Base-by-base conservation (phyloP, 768 basidiomycete species). In the Lepiota venenata region DNA sequence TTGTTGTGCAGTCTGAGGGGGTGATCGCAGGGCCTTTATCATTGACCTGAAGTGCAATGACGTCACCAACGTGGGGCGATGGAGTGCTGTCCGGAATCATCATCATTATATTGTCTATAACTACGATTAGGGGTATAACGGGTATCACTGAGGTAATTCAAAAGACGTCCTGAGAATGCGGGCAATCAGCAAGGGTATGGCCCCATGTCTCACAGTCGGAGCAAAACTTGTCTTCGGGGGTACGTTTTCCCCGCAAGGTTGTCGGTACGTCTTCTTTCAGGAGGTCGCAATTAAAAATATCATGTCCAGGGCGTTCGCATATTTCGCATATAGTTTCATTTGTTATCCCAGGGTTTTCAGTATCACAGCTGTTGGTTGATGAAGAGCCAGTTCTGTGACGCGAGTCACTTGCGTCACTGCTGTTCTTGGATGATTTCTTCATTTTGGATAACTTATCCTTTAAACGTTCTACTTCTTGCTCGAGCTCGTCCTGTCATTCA, bases 111-210 rank as follows among this genome's bases (percentile, higher is more conserved):
- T 51, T 52, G 55, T 20, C 57, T 45, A 46, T 35, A 59, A n/a
- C 37, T 52, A 65, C 62, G 61, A 61, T 46, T 54, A 46, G 64
- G 25, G 61, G 64, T 62, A 62, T 63, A 61, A 59, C 49, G 56
- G 60, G 60, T 61, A 55, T 55, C 29, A 42, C 22, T n/a, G 35
- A 46, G 25, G n/a, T 11, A 27, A 46, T 56, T 61, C 71, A 94
- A 71, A 94, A 95, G 54, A 94, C 88, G 70, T 95, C 93, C 67
- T 85, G 69, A 10, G 91, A 91, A 67, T 92, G 83, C 38, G 91
- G 91, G 64, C 93, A 95, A 57, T 92, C 81, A 35, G 78, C 79
- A 4, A 91, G 82, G 36, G 75, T 63, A 66, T 94, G 92, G 7
- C 91, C 92, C 48, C 80, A 77, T 54, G 81, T 81, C 72, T 93